Conservation (phyloP, 768 basidiomycete genomes). For the Psilocybe tampanensis region DNA sequence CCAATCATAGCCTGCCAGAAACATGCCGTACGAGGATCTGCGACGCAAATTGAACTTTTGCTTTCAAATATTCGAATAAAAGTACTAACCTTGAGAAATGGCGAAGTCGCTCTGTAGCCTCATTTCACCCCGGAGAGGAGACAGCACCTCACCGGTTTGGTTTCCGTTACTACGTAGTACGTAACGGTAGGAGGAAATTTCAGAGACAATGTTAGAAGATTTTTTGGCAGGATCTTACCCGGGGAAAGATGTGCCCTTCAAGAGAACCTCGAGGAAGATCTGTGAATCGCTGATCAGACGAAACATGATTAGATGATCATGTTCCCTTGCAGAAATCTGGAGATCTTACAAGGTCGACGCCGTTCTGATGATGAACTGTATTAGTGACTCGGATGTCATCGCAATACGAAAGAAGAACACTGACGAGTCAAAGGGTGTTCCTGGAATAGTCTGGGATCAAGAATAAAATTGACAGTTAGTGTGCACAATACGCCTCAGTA, state of each 20-base stretch:
- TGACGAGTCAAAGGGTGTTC: constrained; percentile 38
- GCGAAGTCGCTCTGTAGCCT: constrained; percentile 40
- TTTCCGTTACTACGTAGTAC: constrained; percentile 8
- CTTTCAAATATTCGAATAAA: too few species aligned
- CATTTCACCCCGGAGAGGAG: constrained; percentile 39
- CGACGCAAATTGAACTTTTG: neutral
- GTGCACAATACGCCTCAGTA: neutral
- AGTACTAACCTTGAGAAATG: constrained; percentile 9
- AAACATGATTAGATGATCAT: neutral
- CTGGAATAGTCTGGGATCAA: constrained; percentile 18
- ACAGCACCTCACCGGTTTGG: constrained; percentile 33
- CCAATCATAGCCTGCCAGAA: constrained; percentile 21
- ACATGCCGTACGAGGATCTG: constrained; percentile 22
- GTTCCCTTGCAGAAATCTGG: too few species aligned
- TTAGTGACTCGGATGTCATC: neutral
- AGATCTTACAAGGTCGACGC: constrained; percentile 25
- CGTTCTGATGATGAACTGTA: constrained; percentile 15
- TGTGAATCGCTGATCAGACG: constrained; percentile 30
- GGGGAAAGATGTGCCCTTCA: constrained; percentile 24
- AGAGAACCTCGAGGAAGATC: constrained; percentile 36
- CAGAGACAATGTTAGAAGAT: neutral
- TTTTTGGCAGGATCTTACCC: neutral
- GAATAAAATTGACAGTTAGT: neutral
- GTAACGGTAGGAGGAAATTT: too few species aligned
- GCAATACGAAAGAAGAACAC: neutral